These are phyloP conservation scores for Triangularia setosa DNA, from an alignment of 2,329 filamentous ascomycete genomes.

Conservation along the genomic window DNA sequence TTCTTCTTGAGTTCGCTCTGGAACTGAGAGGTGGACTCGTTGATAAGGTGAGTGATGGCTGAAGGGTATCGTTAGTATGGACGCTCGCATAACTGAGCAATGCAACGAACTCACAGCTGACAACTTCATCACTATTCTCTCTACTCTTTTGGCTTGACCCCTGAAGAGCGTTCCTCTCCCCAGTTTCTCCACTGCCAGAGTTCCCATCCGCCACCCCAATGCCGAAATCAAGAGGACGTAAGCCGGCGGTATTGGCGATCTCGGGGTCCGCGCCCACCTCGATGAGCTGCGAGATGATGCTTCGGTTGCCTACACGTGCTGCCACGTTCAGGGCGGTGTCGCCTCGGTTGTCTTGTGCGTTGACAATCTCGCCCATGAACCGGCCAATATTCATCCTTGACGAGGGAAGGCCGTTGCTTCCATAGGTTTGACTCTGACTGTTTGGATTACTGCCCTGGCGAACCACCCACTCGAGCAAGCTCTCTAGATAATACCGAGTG, in stretches of 20 bases:
- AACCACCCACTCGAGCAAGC: conserved; percentile 89
- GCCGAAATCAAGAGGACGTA: conserved; percentile 90
- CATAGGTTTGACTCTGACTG: conserved; percentile 35
- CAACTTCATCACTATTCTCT: conserved; percentile 75
- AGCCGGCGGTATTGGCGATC: conserved; percentile 83
- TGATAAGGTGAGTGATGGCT: conserved; percentile 81
- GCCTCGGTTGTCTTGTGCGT: conserved; percentile 87
- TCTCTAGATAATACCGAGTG: conserved; percentile 94
- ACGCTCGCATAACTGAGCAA: conserved; percentile 8
- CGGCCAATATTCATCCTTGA: conserved; percentile 79
- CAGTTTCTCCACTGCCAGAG: conserved; percentile 39
- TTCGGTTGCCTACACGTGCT: conserved; percentile 85
- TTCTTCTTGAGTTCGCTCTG: conserved; percentile 77
- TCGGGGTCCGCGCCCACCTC: conserved; percentile 94
- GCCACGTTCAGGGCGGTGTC: conserved; percentile 95
- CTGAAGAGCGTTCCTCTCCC: conserved; percentile 41
- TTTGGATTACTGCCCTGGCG: conserved; percentile 59
- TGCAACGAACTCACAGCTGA: conserved; percentile 60
- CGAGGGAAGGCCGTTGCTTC: conserved; percentile 21
- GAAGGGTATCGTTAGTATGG: conserved; percentile 31
- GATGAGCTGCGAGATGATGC: conserved; percentile 92
- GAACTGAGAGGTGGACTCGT: conserved; percentile 74
- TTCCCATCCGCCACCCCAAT: conserved; percentile 61
- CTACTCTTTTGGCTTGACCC: conserved; percentile 53
- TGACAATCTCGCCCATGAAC: conserved; percentile 97